Conservation (phyloP, 23 red algal genomes). For the Gracilariopsis chorda region DNA sequence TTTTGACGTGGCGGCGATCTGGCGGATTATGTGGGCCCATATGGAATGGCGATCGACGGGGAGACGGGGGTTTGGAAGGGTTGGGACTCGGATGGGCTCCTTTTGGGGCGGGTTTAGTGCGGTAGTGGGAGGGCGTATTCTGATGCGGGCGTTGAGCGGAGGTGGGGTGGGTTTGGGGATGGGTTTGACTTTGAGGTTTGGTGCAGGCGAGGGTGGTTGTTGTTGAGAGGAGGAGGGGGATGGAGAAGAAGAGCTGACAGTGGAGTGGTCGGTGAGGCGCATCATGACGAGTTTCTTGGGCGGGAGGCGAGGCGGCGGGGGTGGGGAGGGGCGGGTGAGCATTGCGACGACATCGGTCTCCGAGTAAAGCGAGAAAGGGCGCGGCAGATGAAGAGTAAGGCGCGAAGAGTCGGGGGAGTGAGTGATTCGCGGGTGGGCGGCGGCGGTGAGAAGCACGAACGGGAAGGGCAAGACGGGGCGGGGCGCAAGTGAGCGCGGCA, state of each 20-base stretch:
- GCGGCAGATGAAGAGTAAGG: not conserved
- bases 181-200: not conserved
- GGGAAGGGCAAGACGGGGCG: not conserved
- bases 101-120: not conserved
- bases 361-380: constrained; percentile 35
- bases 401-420: not conserved
- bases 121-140: not conserved
- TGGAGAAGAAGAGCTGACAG: too few relatives aligned
- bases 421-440: not conserved
- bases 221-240: too few relatives aligned
- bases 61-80: not conserved
- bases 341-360: constrained; percentile 45
- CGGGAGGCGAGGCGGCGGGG: not conserved
- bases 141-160: not conserved
- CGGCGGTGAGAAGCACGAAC: constrained; percentile 6
- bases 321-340: not conserved
- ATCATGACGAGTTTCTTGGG: not conserved
- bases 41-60: not conserved
- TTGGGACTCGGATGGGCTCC: not conserved
- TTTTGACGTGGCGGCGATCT: not conserved
- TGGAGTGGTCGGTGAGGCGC: not conserved
- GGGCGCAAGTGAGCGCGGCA: not conserved
- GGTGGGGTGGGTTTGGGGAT: not conserved
- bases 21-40: not conserved
- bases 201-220: not conserved